Base-by-base conservation (phyloP, 495 filamentous ascomycete genomes). In the Hypoxylon perforatum region DNA sequence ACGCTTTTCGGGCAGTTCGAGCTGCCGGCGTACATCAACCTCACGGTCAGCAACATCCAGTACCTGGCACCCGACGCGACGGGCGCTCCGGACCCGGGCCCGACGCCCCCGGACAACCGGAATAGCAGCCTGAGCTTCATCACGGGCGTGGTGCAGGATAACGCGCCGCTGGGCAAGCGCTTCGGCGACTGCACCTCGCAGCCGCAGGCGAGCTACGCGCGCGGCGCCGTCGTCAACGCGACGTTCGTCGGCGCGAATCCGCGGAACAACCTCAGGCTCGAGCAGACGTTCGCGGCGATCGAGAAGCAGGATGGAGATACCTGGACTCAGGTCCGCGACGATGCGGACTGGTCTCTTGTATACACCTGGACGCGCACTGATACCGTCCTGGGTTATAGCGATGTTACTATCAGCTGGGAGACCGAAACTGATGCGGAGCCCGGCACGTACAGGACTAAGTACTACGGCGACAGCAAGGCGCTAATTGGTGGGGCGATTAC, bases 241-340 rank as follows among this genome's bases (percentile, higher is more conserved):
- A 88, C 84, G 0, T 99, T 99, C 74, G 86, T 92, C 5, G 95
- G 91, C 39, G 93, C 94, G 2, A 97, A 97, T 69, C 95, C 95
- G 44, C 84, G 95, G 14, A 97, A 99, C 73, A 91, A 97, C 61
- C 81, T 97, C 25, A 85, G 88, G 4, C 85, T 91, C 19, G 94
- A 92, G 69, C 87, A 85, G 7, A 97, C 93, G 1, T 97, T 87
- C 67, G 89, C 89, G 5, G 90, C 89, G 1, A 87, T 97, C 1
- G 94, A 98, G 82, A 81, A 76, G 61, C 61, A 77, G 57, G 78
- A 84, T n/a, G 62, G 75, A 2, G 78, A 71, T 3, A 73, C 65
- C 2, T 99, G 95, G 95, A 81, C 78, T 36, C 81, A 77, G 55
- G 87, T 96, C 15, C 81, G 88, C 35, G 84, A 86, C 56, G 93